phyloP scores from a whole-genome alignment of 495 filamentous ascomycete genomes.

The Tuber aestivum region DNA sequence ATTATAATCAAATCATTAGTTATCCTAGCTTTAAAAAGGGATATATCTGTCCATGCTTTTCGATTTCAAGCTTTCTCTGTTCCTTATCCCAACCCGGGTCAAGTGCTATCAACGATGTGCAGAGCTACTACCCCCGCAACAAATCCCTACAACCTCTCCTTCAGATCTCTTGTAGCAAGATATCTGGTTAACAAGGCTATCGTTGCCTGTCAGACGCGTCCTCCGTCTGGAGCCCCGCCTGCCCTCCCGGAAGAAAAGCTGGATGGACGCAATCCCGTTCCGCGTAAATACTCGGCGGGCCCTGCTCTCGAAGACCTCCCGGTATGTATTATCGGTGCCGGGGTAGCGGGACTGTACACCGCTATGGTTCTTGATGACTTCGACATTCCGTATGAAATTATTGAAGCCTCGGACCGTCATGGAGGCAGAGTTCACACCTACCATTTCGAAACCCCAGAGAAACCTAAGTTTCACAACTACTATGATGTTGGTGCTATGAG shows the following conservation, averaged over 20 bases:
- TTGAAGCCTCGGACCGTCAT: constrained; percentile 41
- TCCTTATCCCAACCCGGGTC: not conserved
- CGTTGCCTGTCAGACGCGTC: not conserved
- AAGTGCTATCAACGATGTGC: not conserved
- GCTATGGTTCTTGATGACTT: constrained; percentile 44
- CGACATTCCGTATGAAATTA: constrained; percentile 40
- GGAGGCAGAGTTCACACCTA: constrained; percentile 41
- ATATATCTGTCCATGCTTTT: not conserved
- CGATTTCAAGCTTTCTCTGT: not conserved
- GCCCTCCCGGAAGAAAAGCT: not conserved
- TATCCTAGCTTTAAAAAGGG: not conserved
- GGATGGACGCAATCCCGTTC: not conserved
- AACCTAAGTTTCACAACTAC: constrained; percentile 41
- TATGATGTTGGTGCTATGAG: constrained; percentile 49
- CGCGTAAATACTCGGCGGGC: not conserved
- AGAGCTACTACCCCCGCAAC: not conserved
- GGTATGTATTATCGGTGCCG: constrained; percentile 46
- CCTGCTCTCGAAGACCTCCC: not conserved
- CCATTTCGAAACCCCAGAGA: constrained; percentile 11
- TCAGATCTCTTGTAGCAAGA: not conserved
- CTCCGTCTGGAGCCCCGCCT: not conserved
- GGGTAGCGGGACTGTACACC: constrained; percentile 44
- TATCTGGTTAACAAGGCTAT: not conserved
- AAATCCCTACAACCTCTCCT: not conserved
- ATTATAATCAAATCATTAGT: not conserved